Evolutionary conservation across 129 eudicot genomes (phyloP).

Genomic region (Saposhnikovia divaricata): DNA sequence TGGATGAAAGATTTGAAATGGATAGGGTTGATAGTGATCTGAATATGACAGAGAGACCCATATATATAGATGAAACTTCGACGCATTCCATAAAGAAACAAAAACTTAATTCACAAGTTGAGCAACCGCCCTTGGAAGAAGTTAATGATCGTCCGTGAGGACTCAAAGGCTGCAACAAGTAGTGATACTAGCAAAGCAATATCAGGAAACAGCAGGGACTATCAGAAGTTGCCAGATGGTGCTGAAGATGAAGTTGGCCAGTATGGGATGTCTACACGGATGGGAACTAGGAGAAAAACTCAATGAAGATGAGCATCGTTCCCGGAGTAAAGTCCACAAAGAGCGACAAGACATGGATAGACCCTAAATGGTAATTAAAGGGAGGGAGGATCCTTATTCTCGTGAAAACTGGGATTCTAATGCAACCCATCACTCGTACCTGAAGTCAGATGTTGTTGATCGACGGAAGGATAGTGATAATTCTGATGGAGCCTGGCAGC

Average conservation of each 20-base stretch:
- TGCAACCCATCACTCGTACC: constrained; percentile 33
- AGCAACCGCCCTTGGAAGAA: constrained; percentile 38
- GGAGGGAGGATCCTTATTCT: constrained; percentile 50
- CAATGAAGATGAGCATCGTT: constrained; percentile 30
- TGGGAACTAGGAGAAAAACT: constrained; percentile 38
- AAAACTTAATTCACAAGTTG: constrained; percentile 36
- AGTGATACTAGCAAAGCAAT: constrained; percentile 70
- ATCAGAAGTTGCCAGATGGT: constrained; percentile 32
- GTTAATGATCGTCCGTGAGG: constrained; percentile 47
- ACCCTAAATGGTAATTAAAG: constrained; percentile 34
- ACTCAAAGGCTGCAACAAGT: constrained; percentile 56
- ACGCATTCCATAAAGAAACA: constrained; percentile 39
- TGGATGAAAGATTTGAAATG: constrained; percentile 37
- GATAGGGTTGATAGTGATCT: constrained; percentile 28
- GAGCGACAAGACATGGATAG: constrained; percentile 50
- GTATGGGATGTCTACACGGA: constrained; percentile 37
- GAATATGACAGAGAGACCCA: constrained; percentile 15
- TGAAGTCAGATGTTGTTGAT: constrained; percentile 42
- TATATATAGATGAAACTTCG: constrained; percentile 25
- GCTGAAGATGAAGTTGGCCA: constrained; percentile 66
- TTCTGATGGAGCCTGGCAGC: constrained; percentile 55
- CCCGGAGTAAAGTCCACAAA: constrained; percentile 43
- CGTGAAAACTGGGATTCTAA: constrained; percentile 61
- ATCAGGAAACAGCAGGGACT: constrained; percentile 57
- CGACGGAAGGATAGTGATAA: constrained; percentile 53